Evolutionary conservation across 192 early-diverging fungal genomes (phyloP).

Genomic region (Coemansia sp.): DNA sequence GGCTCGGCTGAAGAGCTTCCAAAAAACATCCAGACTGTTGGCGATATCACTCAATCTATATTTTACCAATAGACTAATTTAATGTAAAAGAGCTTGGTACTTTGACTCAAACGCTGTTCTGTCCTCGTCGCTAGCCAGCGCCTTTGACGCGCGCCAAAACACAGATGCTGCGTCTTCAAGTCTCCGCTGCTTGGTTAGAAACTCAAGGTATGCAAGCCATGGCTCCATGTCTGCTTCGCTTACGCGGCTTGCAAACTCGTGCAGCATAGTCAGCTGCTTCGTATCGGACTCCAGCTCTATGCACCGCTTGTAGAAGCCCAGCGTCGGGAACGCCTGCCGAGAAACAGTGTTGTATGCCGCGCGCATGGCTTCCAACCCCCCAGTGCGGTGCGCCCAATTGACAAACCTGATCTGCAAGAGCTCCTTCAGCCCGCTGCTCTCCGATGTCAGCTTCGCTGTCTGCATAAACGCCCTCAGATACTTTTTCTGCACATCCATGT

Average conservation of each 20-base stretch:
- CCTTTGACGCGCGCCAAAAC: constrained; percentile 41
- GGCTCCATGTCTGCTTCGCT: constrained; percentile 15
- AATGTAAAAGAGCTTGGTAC: constrained; percentile 21
- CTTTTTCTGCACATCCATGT: constrained; percentile 51
- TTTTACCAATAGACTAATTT: constrained; percentile 8
- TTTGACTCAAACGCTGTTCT: constrained; percentile 11
- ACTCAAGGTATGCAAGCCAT: constrained; percentile 41
- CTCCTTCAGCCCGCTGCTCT: constrained; percentile 53
- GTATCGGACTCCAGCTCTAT: constrained; percentile 60
- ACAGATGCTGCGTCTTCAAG: constrained; percentile 26
- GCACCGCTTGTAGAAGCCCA: constrained; percentile 64
- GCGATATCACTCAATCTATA: constrained; percentile 13
- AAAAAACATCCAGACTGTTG: constrained; percentile 3
- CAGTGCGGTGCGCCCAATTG: constrained; percentile 53
- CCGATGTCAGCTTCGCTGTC: constrained; percentile 48
- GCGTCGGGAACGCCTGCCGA: constrained; percentile 62
- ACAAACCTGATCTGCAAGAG: constrained; percentile 61
- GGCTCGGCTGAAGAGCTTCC: neutral
- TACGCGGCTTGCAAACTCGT: constrained; percentile 42
- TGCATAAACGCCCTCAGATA: constrained; percentile 58
- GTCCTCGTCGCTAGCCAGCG: constrained; percentile 1
- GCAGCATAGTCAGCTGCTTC: constrained; percentile 15
- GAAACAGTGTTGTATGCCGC: constrained; percentile 55
- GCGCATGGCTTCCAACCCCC: constrained; percentile 56
- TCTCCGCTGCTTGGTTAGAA: constrained; percentile 14